phyloP scores from a whole-genome alignment of 208 protist genomes.

The Leishmania turanica region DNA sequence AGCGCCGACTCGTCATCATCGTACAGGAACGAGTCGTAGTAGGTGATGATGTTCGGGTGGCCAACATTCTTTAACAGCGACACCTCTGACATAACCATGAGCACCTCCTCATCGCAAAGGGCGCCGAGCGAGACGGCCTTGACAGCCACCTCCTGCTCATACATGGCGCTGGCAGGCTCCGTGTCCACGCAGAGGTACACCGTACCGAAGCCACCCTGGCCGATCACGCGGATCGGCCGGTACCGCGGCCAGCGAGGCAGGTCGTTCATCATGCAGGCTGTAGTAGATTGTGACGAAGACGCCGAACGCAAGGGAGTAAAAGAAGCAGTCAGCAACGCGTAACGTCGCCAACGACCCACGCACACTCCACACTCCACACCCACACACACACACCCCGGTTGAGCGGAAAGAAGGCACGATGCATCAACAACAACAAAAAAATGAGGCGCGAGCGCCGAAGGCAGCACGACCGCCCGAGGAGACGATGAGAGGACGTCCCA shows the following conservation, averaged over 20 bases:
- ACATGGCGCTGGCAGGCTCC: constrained; percentile 20
- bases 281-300: neutral
- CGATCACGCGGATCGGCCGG: constrained; percentile 49
- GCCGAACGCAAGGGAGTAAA: constrained; percentile 15
- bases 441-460: neutral
- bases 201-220: constrained; percentile 68
- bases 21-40: constrained; percentile 87
- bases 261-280: constrained; percentile 6
- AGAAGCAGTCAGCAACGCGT: neutral
- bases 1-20: constrained; percentile 13
- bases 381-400: too few relatives aligned
- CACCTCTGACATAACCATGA: constrained; percentile 81
- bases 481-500: neutral
- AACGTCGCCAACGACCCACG: neutral
- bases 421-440: neutral
- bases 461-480: neutral
- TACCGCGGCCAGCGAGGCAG: constrained; percentile 62
- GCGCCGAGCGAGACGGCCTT: constrained; percentile 61
- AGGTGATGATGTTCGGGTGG: constrained; percentile 85
- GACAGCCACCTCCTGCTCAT: constrained; percentile 56
- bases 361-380: neutral
- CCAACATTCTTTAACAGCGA: constrained; percentile 66
- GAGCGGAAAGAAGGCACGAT: too few relatives aligned
- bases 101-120: constrained; percentile 66
- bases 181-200: constrained; percentile 78